These are phyloP conservation scores for Tubosaeta sp. DNA, from an alignment of 768 basidiomycete species.

Conservation along the genomic window DNA sequence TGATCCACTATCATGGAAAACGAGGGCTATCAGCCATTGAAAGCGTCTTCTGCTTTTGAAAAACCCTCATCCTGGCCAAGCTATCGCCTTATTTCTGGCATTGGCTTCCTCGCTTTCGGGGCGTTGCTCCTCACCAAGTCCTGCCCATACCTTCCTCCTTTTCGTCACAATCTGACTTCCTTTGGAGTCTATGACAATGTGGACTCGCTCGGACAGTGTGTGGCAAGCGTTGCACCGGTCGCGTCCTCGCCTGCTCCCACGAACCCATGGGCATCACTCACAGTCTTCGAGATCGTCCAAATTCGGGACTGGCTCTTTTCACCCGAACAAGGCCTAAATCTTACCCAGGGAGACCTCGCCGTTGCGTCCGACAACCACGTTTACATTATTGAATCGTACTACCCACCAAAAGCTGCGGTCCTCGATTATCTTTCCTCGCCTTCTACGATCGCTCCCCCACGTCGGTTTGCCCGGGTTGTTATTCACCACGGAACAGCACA, in stretches of 20 bases:
- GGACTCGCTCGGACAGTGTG: conserved; percentile 32
- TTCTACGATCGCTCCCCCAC: conserved; percentile 23
- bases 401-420: conserved; percentile 45
- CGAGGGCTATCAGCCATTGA: conserved; percentile 16
- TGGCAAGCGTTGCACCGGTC: conserved; percentile 24
- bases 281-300: conserved; percentile 38
- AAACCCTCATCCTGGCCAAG: conserved; percentile 3
- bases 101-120: conserved; percentile 11
- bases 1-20: conserved; percentile 13
- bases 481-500: conserved; percentile 44
- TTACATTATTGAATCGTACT: conserved; percentile 46
- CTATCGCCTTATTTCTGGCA: conserved; percentile 10
- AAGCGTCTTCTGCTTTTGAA: conserved; percentile 1
- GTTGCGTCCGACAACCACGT: conserved; percentile 45
- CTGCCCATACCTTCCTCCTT: conserved; percentile 1
- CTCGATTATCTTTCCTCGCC: conserved; percentile 43
- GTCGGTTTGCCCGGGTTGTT: conserved; percentile 44
- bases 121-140: conserved; percentile 12
- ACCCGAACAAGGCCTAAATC: conserved; percentile 42
- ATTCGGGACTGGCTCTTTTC: conserved; percentile 45
- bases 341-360: conserved; percentile 36
- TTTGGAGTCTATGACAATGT: neutral
- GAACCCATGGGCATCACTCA: conserved; percentile 53
- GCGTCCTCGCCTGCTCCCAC: conserved; percentile 39
- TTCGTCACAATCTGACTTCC: neutral